A percentile compares a stretch with the other conserved stretches of the same genome.
phyloP scores from a whole-genome alignment of 805 yeast species.

The Candida oleophila region DNA sequence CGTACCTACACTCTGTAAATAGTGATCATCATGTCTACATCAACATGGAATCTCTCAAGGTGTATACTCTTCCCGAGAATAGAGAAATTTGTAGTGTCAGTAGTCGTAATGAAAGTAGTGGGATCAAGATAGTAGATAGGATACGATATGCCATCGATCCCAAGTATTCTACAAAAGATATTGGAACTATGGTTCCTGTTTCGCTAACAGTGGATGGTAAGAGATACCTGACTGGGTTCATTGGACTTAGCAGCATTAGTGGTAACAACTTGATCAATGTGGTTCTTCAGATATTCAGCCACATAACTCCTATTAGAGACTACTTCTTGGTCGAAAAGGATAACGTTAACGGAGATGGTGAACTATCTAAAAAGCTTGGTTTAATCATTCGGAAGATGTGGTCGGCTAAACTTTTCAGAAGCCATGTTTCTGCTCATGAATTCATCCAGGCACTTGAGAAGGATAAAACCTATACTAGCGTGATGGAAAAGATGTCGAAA shows the following conservation, averaged over 20 bases:
- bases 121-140: slow-evolving; percentile 42
- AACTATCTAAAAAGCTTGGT: slow-evolving; percentile 36
- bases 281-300: slow-evolving; percentile 54
- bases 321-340: slow-evolving; percentile 14
- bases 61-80: slow-evolving; percentile 65
- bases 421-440: slow-evolving; percentile 69
- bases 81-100: slow-evolving; percentile 24
- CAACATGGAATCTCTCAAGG: slow-evolving; percentile 48
- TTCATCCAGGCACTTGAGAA: slow-evolving; percentile 38
- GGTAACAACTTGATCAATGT: slow-evolving; percentile 58
- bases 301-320: slow-evolving; percentile 48
- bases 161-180: slow-evolving; percentile 27
- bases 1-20: slow-evolving; percentile 64
- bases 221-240: slow-evolving; percentile 58
- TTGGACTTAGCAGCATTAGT: slow-evolving; percentile 60
- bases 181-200: neutral
- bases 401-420: slow-evolving; percentile 57
- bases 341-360: neutral
- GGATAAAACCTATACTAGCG: neutral
- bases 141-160: slow-evolving; percentile 57
- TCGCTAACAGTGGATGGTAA: slow-evolving; percentile 30
- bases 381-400: slow-evolving; percentile 57
- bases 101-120: slow-evolving; percentile 6
- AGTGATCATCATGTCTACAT: slow-evolving; percentile 63
- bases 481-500: neutral